Evolutionary conservation across 805 yeast species (phyloP), one percentile per base, ranked within the genome.

Genomic region (Debaryomyces prosopidis): DNA sequence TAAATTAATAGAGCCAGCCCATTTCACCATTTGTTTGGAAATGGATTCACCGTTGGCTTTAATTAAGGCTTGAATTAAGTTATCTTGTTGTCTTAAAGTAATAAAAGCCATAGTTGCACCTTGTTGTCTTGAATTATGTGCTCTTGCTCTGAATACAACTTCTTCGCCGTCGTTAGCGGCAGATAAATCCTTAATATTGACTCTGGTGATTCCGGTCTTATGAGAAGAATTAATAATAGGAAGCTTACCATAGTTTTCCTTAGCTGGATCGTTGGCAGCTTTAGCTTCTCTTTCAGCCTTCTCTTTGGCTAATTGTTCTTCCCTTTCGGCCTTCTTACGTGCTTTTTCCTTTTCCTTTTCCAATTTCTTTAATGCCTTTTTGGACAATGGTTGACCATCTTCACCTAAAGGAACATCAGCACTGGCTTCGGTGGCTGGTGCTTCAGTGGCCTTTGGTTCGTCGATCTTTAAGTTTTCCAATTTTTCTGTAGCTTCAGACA

Each of bases 21-120:
- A 94, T 73, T 94, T 94, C 54, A 91, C 96, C 92, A 94, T 87
- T 66, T 87, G 96, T 72, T 94, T 94, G 42, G 96, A 87, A 39
- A 94, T 77, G 38, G 84, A 71, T 50, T 82, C 83, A 59, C 81
- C 81, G 59, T 86, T 82, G 49, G 87, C 85, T 63, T 85, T 89
- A 52, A 91, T 75, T 50, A 94, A 77, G 47, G 87, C 96, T 76
- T 92, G 98, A 59, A 91, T 81, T 59, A 85, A 71, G 48, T 81
- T 80, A 44, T 80, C 76, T 72, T 89, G 96, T 75, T 94, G 99
- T 75, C 99, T 87, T 58, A 94, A 82, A 19, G 96, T 82, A 58
- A 92, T 71, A 68, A 94, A 94, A 43, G 87, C 80, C 86, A 94
- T 84, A 53, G 95, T 90, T 60, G 96, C 96, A 68, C 97, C 96